Evolutionary conservation across 371 early-diverging fungal genomes (phyloP).

Genomic region (Zychaea mexicana): DNA sequence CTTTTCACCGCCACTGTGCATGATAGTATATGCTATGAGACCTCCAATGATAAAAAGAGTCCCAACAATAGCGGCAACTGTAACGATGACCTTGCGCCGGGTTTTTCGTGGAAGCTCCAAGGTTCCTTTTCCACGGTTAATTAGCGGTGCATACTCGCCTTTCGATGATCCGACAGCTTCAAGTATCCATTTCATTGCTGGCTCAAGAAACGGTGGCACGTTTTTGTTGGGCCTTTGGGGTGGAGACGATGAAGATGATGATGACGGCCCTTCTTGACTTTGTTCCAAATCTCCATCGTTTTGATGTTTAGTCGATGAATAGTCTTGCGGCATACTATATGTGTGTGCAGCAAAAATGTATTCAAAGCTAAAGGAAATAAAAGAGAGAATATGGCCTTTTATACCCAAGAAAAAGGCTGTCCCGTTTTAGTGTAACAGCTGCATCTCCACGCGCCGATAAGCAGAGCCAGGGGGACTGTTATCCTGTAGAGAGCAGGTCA

Average conservation of each 20-base stretch:
- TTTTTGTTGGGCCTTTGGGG: background rate
- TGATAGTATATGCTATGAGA: background rate
- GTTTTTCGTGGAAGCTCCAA: conserved; percentile 37
- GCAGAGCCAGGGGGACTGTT: background rate
- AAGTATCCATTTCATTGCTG: background rate
- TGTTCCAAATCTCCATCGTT: background rate
- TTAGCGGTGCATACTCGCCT: conserved; percentile 34
- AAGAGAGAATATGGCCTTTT: background rate
- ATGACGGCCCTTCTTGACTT: background rate
- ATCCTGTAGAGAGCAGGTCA: background rate
- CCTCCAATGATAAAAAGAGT: conserved; percentile 20
- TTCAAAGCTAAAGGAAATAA: background rate
- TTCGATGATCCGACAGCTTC: conserved; percentile 7
- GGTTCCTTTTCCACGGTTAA: conserved; percentile 34
- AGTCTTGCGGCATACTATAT: background rate
- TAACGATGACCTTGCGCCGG: conserved; percentile 20
- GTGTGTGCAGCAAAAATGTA: background rate
- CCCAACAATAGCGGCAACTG: conserved; percentile 22
- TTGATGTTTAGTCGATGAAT: background rate
- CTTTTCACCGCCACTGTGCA: background rate
- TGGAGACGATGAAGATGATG: background rate
- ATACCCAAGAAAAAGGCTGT: too few species aligned
- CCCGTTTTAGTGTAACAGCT: background rate
- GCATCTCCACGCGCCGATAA: background rate
- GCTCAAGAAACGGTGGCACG: background rate